A percentile compares a stretch with the other conserved stretches of the same genome.
These are phyloP conservation scores for Chlamydomonas sp. DNA, from an alignment of 139 green algal genomes.

Conservation along the genomic window DNA sequence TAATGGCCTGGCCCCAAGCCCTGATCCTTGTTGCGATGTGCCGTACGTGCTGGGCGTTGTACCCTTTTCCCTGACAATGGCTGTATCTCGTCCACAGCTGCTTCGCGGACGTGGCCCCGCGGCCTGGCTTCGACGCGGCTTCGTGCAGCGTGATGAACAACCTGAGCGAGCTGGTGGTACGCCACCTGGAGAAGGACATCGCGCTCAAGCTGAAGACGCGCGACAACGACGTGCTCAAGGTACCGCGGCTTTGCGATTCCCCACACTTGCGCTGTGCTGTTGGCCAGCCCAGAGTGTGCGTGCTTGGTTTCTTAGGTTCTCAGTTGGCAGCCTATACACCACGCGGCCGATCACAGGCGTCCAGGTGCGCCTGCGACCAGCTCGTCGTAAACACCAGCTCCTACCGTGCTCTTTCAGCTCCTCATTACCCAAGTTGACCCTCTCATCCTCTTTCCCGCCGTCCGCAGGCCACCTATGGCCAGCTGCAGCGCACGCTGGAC, in stretches of 20 bases:
- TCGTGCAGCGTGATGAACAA: constrained; percentile 61
- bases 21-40: too few relatives aligned
- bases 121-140: constrained; percentile 39
- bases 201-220: constrained; percentile 33
- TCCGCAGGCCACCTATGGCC: constrained; percentile 26
- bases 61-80: too few relatives aligned
- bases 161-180: constrained; percentile 56
- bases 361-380: too few relatives aligned
- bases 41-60: background rate
- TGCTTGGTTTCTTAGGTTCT: too few relatives aligned
- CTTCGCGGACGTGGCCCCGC: constrained; percentile 54
- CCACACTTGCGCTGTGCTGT: too few relatives aligned
- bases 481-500: constrained; percentile 53
- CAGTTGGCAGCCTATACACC: too few relatives aligned
- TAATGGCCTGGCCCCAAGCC: too few relatives aligned
- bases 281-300: too few relatives aligned
- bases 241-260: background rate
- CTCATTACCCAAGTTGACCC: background rate
- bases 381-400: too few relatives aligned
- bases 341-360: too few relatives aligned
- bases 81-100: constrained; percentile 14
- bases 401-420: too few relatives aligned
- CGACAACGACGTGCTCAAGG: constrained; percentile 41
- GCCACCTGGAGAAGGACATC: constrained; percentile 53
- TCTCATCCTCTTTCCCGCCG: background rate